Evolutionary conservation across 805 yeast species (phyloP).

Genomic region (Suhomyces prunicola): DNA sequence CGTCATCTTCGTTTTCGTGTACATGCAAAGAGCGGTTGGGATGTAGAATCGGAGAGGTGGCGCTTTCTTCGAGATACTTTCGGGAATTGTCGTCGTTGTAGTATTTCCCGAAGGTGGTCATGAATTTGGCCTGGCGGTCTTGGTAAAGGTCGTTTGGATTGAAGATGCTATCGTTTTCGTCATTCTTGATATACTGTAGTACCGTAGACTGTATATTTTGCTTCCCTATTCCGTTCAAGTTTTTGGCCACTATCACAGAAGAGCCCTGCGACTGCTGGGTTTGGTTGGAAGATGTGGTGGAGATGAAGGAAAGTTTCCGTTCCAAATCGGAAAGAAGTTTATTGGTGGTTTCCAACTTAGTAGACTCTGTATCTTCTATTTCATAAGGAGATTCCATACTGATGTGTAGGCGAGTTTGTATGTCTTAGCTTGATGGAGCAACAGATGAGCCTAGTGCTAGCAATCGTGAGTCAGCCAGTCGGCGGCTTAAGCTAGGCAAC

Average conservation of each 20-base stretch:
- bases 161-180: conserved; percentile 27
- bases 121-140: conserved; percentile 31
- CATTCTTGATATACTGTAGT: conserved; percentile 30
- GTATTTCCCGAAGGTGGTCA: conserved; percentile 28
- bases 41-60: conserved; percentile 1
- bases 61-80: not conserved
- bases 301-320: conserved; percentile 31
- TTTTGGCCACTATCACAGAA: conserved; percentile 14
- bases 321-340: conserved; percentile 29
- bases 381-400: not conserved
- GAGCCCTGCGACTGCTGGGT: conserved; percentile 20
- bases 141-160: conserved; percentile 36
- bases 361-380: not conserved
- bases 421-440: not conserved
- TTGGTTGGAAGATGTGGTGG: conserved; percentile 27
- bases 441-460: not conserved
- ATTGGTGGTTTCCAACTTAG: conserved; percentile 24
- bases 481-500: not conserved
- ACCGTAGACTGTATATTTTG: conserved; percentile 32
- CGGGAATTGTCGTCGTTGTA: conserved; percentile 18
- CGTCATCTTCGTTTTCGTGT: conserved; percentile 8
- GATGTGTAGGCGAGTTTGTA: not conserved
- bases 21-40: conserved; percentile 9
- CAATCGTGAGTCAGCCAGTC: not conserved
- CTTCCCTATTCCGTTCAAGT: conserved; percentile 19